Conservation (phyloP, 306 rosid species). For the Fragaria vesca region DNA sequence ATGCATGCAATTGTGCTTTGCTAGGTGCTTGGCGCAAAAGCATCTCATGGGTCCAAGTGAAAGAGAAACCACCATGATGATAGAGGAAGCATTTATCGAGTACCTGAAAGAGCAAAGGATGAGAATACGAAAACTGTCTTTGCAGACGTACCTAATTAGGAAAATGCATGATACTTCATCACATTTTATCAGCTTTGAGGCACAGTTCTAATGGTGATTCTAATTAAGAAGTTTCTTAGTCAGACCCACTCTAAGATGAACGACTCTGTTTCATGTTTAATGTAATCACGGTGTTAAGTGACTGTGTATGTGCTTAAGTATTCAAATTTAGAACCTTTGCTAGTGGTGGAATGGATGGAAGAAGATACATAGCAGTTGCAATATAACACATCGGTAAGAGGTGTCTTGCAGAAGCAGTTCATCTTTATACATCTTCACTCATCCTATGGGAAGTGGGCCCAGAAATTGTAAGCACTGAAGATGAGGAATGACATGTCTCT, state of each 20-base stretch:
- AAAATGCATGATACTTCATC: background rate
- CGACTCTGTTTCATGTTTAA: background rate
- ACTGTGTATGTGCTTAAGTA: background rate
- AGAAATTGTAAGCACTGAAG: conserved; percentile 27
- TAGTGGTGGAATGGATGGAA: background rate
- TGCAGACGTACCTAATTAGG: too few relatives aligned
- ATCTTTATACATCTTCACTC: conserved; percentile 51
- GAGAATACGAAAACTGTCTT: too few relatives aligned
- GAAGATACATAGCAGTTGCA: background rate
- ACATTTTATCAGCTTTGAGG: background rate
- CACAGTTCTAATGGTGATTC: background rate
- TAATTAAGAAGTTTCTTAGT: background rate
- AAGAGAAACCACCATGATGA: background rate
- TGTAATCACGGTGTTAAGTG: background rate
- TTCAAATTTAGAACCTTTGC: background rate
- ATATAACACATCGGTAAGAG: conserved; percentile 4
- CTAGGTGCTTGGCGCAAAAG: background rate
- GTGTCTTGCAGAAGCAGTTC: background rate
- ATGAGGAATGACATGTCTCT: conserved; percentile 22
- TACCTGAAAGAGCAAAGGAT: too few relatives aligned
- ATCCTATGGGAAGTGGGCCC: conserved; percentile 29
- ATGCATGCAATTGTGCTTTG: conserved; percentile 16
- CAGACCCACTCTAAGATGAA: conserved; percentile 4
- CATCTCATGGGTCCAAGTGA: background rate
- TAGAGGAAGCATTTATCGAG: too few relatives aligned